phyloP scores from a whole-genome alignment of 2,329 filamentous ascomycete genomes.

The Dryadomyces quercus-mongolicae region DNA sequence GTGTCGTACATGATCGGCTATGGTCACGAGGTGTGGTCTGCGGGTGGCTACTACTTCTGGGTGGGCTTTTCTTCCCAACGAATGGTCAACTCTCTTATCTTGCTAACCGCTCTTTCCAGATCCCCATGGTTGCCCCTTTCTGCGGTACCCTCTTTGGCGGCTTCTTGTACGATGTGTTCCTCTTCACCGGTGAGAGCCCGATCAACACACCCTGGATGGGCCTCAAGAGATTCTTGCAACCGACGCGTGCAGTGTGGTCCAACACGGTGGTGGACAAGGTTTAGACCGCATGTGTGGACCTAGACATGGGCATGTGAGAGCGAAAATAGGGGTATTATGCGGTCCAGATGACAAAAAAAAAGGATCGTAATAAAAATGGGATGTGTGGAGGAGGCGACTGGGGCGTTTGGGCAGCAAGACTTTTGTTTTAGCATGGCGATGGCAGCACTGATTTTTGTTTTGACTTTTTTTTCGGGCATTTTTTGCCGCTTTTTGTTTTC shows the following conservation, averaged over 20 bases:
- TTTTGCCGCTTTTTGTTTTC: no score
- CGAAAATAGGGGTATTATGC: no score
- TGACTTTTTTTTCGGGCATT: no score
- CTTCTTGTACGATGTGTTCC: slow-evolving; percentile 53
- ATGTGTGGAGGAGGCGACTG: not conserved
- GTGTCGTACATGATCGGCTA: slow-evolving; percentile 41
- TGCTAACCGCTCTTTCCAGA: slow-evolving; percentile 24
- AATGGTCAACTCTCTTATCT: not conserved
- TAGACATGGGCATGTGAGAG: no score
- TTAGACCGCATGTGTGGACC: not conserved
- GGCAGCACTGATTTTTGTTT: not conserved
- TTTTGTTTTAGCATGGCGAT: not conserved
- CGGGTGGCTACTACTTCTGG: slow-evolving; percentile 12
- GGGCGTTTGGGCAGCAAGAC: not conserved
- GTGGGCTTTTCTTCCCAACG: not conserved
- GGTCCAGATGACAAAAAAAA: not conserved
- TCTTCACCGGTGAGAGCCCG: slow-evolving; percentile 59
- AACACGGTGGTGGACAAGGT: not conserved
- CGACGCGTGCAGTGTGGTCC: not conserved
- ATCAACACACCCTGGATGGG: slow-evolving; percentile 38
- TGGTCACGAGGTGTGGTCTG: slow-evolving; percentile 12
- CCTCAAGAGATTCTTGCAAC: not conserved
- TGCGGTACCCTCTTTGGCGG: slow-evolving; percentile 51
- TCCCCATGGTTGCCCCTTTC: slow-evolving; percentile 63
- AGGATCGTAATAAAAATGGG: not conserved